phyloP scores from a whole-genome alignment of 2,329 filamentous ascomycete species.

The Scopulariopsis brevicaulis region DNA sequence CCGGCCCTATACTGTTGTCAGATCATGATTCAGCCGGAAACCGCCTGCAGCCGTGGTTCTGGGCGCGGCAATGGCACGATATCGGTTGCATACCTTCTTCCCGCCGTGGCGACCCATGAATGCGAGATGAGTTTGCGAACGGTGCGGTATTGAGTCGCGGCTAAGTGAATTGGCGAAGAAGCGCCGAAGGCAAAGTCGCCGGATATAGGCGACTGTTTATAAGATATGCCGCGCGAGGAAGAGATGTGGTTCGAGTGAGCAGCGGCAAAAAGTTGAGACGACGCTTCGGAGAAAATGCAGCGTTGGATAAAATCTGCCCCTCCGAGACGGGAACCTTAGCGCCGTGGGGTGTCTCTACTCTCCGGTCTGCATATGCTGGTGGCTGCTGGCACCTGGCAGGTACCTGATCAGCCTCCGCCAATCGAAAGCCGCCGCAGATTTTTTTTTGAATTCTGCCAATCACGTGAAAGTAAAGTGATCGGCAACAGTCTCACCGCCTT shows the following conservation, averaged over 20 bases:
- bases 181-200: neutral
- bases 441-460: conserved; percentile 1
- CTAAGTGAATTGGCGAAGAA: neutral
- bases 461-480: neutral
- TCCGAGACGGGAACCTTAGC: neutral
- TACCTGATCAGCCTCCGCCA: neutral
- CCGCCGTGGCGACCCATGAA: conserved; percentile 3
- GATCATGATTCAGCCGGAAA: neutral
- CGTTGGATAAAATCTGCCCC: neutral
- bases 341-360: neutral
- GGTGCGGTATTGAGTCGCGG: neutral
- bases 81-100: conserved; percentile 1
- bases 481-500: neutral
- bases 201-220: neutral
- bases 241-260: neutral
- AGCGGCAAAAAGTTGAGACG: neutral
- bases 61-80: neutral
- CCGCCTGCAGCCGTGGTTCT: neutral
- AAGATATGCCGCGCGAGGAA: neutral
- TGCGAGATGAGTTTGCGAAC: neutral
- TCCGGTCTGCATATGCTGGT: neutral
- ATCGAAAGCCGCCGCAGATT: neutral
- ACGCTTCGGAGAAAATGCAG: neutral
- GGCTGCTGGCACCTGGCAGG: neutral
- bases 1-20: neutral